A percentile compares a stretch with the other conserved stretches of the same genome.
phyloP scores from a whole-genome alignment of 768 basidiomycete genomes.

The Cantharellus anzutake region DNA sequence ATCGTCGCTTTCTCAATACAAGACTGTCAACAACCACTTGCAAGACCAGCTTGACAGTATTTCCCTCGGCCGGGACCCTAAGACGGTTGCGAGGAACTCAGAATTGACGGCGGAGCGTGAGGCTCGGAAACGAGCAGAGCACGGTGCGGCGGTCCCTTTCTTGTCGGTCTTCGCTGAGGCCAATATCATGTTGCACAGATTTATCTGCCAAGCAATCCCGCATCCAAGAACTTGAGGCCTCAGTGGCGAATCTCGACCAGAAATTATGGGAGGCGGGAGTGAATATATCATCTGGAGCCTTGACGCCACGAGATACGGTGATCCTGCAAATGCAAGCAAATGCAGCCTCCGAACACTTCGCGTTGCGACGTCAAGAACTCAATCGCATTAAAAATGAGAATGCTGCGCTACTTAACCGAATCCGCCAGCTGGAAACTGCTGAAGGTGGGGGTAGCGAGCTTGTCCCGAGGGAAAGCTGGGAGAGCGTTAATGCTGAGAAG shows the following conservation, averaged over 20 bases:
- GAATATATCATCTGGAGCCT: constrained; percentile 54
- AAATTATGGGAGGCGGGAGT: constrained; percentile 58
- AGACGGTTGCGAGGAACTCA: too few relatives aligned
- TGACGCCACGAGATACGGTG: constrained; percentile 51
- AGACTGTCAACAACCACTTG: constrained; percentile 23
- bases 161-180: too few relatives aligned
- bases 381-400: constrained; percentile 70
- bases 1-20: constrained; percentile 24
- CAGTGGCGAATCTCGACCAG: constrained; percentile 47
- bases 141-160: background rate
- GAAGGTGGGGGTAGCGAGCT: constrained; percentile 15
- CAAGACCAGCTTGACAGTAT: background rate
- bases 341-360: constrained; percentile 68
- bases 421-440: constrained; percentile 38
- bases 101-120: background rate
- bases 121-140: background rate
- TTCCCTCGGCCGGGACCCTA: background rate
- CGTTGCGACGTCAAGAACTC: constrained; percentile 53
- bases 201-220: constrained; percentile 9
- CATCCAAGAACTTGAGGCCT: constrained; percentile 29
- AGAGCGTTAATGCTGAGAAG: constrained; percentile 50
- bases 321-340: constrained; percentile 56
- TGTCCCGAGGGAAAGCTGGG: constrained; percentile 67
- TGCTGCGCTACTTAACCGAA: constrained; percentile 47
- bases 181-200: too few relatives aligned